Evolutionary conservation across 768 basidiomycete genomes (phyloP), one percentile per base, ranked within the genome.

Genomic region (Tricholoma furcatifolium): DNA sequence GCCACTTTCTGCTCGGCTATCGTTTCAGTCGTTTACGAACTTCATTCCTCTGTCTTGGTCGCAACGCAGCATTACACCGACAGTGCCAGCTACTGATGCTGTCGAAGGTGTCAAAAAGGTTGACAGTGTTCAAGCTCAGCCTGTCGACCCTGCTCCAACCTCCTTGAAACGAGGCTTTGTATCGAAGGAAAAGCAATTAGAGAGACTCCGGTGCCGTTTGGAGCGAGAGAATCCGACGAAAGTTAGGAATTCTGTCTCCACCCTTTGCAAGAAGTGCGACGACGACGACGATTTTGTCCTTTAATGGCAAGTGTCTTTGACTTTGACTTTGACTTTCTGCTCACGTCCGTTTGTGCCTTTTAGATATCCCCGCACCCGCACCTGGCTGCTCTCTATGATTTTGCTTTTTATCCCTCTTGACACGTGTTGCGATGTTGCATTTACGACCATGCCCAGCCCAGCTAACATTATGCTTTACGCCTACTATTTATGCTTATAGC

Each of bases 161-260:
- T 38, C 58, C 24, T 43, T 14, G 35, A 64, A 65, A 53, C 60
- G 70, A 55, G 68, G 69, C 51, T 88, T 74, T 62, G 83, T 88
- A 43, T 76, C 83, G 23, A 85, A 79, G 64, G 78, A 84, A 60
- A 78, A 73, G 57, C 90, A 92, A 66, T 66, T 91, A 60, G 79
- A 80, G 64, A 83, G 79, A 68, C 68, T 91, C 60, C 76, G 74
- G 64, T 61, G 66, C 30, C 80, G 84, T 57, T 68, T 91, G 64
- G 73, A 78, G 60, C 65, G 59, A 41, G 74, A 78, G 57, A 67
- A 70, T 54, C 50, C 49, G 27, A 50, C 57, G 45, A 61, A 59
- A 47, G 67, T 65, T 60, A 64, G 57, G 54, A 65, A 56, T 51
- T 59, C 59, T 55, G 53, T 65, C 52, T 55, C 64, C 52, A 54